phyloP scores from a whole-genome alignment of 2,329 filamentous ascomycete genomes.

The Tolypocladium tropicale region DNA sequence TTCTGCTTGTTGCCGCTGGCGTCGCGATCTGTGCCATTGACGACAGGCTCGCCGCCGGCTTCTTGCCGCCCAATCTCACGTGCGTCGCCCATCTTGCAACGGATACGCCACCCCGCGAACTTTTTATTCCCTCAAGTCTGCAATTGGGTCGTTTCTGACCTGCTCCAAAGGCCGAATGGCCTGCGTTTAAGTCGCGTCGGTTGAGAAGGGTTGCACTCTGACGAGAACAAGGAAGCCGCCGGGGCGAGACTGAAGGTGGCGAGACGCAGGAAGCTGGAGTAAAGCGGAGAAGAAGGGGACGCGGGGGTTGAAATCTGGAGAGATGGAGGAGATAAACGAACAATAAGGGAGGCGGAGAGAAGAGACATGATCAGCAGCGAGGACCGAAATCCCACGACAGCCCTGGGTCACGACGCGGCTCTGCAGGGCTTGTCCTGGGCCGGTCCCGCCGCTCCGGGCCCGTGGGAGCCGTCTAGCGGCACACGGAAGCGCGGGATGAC shows the following conservation, averaged over 20 bases:
- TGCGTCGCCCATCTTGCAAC: background rate
- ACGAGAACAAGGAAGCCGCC: background rate
- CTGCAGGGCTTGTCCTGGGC: background rate
- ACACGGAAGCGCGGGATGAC: background rate
- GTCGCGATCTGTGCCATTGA: background rate
- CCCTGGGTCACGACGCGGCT: background rate
- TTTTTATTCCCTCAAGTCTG: background rate
- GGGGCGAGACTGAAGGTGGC: background rate
- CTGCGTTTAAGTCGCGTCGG: background rate
- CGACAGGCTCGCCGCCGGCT: background rate
- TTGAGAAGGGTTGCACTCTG: too few relatives aligned
- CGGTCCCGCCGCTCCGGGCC: background rate
- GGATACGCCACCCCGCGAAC: background rate
- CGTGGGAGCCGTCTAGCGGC: background rate
- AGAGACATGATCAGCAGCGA: background rate
- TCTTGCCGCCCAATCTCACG: background rate
- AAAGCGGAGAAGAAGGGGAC: background rate
- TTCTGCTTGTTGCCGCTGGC: constrained; percentile 13
- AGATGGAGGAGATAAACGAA: background rate
- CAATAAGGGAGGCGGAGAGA: background rate
- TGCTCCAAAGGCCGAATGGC: background rate
- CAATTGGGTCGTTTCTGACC: background rate
- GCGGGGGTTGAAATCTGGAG: background rate
- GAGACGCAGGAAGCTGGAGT: background rate
- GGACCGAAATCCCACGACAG: background rate